A percentile compares a stretch with the other conserved stretches of the same genome.
These are phyloP conservation scores for Alternaria hordeiaustralica DNA, from an alignment of 2,329 filamentous ascomycete species.

Conservation along the genomic window DNA sequence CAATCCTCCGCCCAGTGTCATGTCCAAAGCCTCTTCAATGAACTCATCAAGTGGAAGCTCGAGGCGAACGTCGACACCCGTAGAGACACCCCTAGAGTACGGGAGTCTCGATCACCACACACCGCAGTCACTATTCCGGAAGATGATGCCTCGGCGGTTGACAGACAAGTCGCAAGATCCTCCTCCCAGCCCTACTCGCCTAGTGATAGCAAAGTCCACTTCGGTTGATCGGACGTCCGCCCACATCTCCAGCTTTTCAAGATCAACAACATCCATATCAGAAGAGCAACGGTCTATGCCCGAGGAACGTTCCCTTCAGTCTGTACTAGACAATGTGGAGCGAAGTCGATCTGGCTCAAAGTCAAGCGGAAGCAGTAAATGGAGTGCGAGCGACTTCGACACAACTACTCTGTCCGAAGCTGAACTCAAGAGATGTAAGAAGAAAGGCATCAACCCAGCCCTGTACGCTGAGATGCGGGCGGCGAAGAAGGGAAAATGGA, in stretches of 20 bases:
- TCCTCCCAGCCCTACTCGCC: slow-evolving; percentile 16
- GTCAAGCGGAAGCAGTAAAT: slow-evolving; percentile 36
- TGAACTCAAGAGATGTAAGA: slow-evolving; percentile 53
- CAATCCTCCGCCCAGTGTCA: slow-evolving; percentile 14
- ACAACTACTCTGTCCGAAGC: slow-evolving; percentile 48
- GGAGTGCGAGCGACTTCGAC: slow-evolving; percentile 51
- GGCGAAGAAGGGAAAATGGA: slow-evolving; percentile 49
- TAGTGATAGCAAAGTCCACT: slow-evolving; percentile 42
- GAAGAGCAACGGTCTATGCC: slow-evolving; percentile 13
- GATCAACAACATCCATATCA: slow-evolving; percentile 29
- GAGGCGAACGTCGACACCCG: slow-evolving; percentile 13
- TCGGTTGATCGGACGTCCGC: slow-evolving; percentile 45
- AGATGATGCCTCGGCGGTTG: slow-evolving; percentile 22
- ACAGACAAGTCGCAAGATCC: slow-evolving; percentile 18
- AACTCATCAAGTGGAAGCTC: slow-evolving; percentile 19
- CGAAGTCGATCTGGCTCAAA: slow-evolving; percentile 25
- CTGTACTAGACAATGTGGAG: slow-evolving; percentile 9
- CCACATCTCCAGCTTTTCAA: slow-evolving; percentile 31
- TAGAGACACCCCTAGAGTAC: slow-evolving; percentile 17
- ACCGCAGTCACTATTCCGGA: slow-evolving; percentile 29
- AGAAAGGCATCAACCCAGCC: slow-evolving; percentile 57
- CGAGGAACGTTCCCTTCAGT: slow-evolving; percentile 14
- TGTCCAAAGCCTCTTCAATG: slow-evolving; percentile 15
- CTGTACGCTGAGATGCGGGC: slow-evolving; percentile 58
- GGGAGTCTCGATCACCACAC: slow-evolving; percentile 21